Evolutionary conservation across 192 early-diverging fungal genomes (phyloP), one percentile per base, ranked within the genome.

Genomic region (Cetraspora pellucida): DNA sequence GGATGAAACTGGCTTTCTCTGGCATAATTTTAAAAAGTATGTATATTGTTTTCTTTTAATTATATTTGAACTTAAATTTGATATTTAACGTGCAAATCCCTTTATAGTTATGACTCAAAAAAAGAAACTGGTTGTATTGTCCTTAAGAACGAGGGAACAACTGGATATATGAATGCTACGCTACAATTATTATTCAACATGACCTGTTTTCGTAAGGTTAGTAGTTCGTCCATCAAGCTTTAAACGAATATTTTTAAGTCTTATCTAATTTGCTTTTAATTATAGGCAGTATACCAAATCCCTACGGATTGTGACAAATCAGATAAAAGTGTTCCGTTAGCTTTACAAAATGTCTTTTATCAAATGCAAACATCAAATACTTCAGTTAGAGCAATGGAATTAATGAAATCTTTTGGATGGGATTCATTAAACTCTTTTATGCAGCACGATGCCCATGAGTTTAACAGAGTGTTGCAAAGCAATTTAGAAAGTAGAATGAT

Each of bases 371-470:
- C 86, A 50, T 88, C 85, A 45, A 75, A 85, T 46, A 77, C 82
- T 21, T 80, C 96, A 7, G 95, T 99, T 47, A 93, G 89, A 43
- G 98, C 98, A 2, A 95, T 87, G 3, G 98, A 98, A 84, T 85
- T 99, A 77, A 99, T 97, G 57, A 92, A 93, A 81, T 96, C 95
- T 0, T 99, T 99, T 90, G 98, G 98, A 30, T 99, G 98, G 98
- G 93, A 97, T 80, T 92, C 95, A 16, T 69, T 91, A 46, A 97
- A 98, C 46, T 91, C 94, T 28, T 99, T 98, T 75, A 92, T 91
- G 89, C 97, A 99, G 85, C 98, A 99, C 78, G 98, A 99, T 83
- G 94, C 98, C 21, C 96, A 98, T 79, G 97, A 98, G 81, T 96
- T 99, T 78, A 97, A 97, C 82, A 89, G 97, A 58, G 95, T 98